Conservation (phyloP, 768 basidiomycete species). For the Amanita jacksonii region DNA sequence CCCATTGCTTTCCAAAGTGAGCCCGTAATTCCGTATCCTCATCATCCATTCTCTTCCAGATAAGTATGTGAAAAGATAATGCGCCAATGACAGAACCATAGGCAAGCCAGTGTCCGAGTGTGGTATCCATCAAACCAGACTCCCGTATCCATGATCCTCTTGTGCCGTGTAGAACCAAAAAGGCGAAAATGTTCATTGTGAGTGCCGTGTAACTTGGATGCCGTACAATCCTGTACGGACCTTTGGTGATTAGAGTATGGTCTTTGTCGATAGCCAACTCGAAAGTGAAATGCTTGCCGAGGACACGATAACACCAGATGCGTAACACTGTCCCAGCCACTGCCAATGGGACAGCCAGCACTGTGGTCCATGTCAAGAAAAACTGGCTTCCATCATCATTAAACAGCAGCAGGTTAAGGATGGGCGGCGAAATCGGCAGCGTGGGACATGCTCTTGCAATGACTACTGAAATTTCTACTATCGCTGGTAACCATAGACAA, state of each 20-base stretch:
- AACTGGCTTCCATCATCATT: slow-evolving; percentile 2
- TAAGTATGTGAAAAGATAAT: slow-evolving; percentile 18
- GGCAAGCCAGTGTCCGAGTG: slow-evolving; percentile 15
- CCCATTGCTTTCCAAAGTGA: slow-evolving; percentile 24
- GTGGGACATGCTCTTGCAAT: neutral
- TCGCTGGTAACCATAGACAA: no score
- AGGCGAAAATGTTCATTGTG: slow-evolving; percentile 22
- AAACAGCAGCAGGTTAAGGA: slow-evolving; percentile 5
- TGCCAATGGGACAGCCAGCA: slow-evolving; percentile 10
- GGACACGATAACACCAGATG: slow-evolving; percentile 8
- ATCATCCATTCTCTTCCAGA: slow-evolving; percentile 17
- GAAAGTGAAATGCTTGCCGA: slow-evolving; percentile 14
- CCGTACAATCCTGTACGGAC: slow-evolving; percentile 20
- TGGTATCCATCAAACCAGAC: slow-evolving; percentile 20
- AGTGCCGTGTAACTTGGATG: slow-evolving; percentile 23
- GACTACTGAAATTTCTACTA: no score
- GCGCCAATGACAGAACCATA: slow-evolving; percentile 18
- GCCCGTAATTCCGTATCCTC: slow-evolving; percentile 27
- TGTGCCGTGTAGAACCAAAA: slow-evolving; percentile 15
- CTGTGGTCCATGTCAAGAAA: slow-evolving; percentile 3
- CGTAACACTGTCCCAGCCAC: slow-evolving; percentile 7
- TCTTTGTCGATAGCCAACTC: slow-evolving; percentile 25
- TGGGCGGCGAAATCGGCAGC: slow-evolving; percentile 1
- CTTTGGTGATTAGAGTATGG: slow-evolving; percentile 18
- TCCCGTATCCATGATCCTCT: slow-evolving; percentile 25